Evolutionary conservation across 345 rosid genomes (phyloP), one percentile per base, ranked within the genome.

Genomic region (Citropsis articulata): DNA sequence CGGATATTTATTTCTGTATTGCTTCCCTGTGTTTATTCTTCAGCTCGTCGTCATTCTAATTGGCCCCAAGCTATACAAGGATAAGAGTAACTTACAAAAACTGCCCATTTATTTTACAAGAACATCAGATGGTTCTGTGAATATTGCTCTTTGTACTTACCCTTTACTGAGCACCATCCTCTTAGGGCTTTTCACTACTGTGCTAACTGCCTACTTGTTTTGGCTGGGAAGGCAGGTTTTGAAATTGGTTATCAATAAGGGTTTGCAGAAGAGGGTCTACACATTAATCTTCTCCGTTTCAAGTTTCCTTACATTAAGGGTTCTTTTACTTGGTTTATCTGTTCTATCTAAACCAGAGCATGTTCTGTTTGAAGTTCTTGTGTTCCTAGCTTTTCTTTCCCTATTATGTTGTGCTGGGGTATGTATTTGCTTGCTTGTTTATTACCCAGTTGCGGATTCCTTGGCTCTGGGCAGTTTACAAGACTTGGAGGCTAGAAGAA

Each of bases 221-320:
- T 94, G 95, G 95, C 90, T 94, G 69, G 99, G 99, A 73, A 86
- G 97, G 80, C 94, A 82, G 83, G 91, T 96, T 81, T 80, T 94
- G 85, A 89, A 87, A 79, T 78, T 94, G 85, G 99, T 96, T 56
- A 93, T 96, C 80, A 96, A 96, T 75, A 94, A 90, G 90, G 93
- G 98, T 80, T 77, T 96, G 85, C 93, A 90, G 89, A 92, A 79
- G 88, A 92, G 99, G 87, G 94, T 96, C 30, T 90, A 92, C 82
- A 87, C 89, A 70, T 84, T 96, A 83, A 85, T 96, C 82, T 75
- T 96, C 83, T 90, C 98, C 0, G 95, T 94, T 80, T 89, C 91
- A 19, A 87, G 91, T 84, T 94, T 94, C 88, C 91, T 96, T 76
- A 93, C 97, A 0, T 83, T 94, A 74, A 87, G 99, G 89, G 89